Conservation (phyloP, 257 asterid genomes). For the Catharanthus roseus region DNA sequence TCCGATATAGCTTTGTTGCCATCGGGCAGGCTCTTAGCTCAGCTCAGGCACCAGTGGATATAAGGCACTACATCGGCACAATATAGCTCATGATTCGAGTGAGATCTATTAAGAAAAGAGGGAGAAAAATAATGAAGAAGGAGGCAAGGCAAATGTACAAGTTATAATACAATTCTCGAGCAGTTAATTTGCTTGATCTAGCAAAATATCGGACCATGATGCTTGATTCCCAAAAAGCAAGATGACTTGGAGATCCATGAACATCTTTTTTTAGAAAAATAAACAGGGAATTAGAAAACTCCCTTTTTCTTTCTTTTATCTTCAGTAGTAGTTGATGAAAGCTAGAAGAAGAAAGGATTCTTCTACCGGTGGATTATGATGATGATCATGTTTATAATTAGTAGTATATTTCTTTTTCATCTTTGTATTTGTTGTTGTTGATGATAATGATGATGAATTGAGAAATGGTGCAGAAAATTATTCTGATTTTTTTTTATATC, state of each 20-base stretch:
- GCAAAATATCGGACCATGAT: conserved; percentile 36
- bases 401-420: conserved; percentile 9
- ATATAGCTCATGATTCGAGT: neutral
- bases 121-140: no score
- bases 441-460: conserved; percentile 16
- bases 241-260: conserved; percentile 2
- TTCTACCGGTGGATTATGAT: neutral
- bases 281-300: conserved; percentile 12
- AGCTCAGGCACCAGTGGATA: no score
- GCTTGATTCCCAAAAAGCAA: conserved; percentile 36
- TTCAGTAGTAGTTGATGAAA: conserved; percentile 3
- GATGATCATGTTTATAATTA: neutral
- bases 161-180: neutral
- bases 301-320: neutral
- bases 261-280: neutral
- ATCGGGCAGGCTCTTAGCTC: no score
- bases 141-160: neutral
- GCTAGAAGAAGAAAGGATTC: neutral
- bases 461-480: conserved; percentile 16
- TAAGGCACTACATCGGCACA: no score
- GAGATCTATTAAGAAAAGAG: conserved; percentile 2
- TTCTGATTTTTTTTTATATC: no score
- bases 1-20: no score
- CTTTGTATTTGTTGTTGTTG: conserved; percentile 8
- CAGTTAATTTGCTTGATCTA: conserved; percentile 12